These are phyloP conservation scores for Nakataea oryzae DNA, from an alignment of 2,329 filamentous ascomycete species.

Conservation along the genomic window DNA sequence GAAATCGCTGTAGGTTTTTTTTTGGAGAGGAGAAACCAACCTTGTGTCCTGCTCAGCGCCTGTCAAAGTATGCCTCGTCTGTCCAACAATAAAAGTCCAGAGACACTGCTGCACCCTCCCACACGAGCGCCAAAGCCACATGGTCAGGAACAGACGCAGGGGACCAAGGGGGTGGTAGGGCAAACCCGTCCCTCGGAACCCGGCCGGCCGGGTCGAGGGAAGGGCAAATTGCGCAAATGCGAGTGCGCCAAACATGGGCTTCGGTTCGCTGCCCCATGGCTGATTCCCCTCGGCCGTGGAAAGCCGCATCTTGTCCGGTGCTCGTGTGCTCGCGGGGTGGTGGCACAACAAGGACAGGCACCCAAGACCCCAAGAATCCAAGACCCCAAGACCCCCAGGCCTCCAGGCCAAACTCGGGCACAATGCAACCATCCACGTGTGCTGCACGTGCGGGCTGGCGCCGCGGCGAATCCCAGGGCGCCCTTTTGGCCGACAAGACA, in stretches of 20 bases:
- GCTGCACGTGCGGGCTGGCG: neutral
- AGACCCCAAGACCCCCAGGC: no score
- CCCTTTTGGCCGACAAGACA: neutral
- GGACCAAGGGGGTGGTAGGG: neutral
- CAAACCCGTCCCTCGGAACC: neutral
- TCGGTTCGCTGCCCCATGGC: neutral
- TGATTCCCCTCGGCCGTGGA: neutral
- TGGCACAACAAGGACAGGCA: neutral
- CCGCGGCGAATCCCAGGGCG: neutral
- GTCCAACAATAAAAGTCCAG: no score
- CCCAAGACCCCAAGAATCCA: neutral
- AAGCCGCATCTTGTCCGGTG: no score
- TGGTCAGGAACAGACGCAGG: neutral
- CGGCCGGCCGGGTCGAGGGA: neutral
- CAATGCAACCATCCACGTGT: neutral
- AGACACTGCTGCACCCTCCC: neutral
- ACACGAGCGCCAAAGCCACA: neutral
- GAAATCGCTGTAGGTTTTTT: no score
- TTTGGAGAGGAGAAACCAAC: no score
- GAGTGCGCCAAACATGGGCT: neutral
- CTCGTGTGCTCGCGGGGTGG: no score
- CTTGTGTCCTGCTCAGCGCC: no score
- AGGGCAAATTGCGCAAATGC: neutral
- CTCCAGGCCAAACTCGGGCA: neutral
- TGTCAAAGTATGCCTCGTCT: no score